Conservation (phyloP, 352 stramenopile genomes). For the Pythium rhizo-oryzae region DNA sequence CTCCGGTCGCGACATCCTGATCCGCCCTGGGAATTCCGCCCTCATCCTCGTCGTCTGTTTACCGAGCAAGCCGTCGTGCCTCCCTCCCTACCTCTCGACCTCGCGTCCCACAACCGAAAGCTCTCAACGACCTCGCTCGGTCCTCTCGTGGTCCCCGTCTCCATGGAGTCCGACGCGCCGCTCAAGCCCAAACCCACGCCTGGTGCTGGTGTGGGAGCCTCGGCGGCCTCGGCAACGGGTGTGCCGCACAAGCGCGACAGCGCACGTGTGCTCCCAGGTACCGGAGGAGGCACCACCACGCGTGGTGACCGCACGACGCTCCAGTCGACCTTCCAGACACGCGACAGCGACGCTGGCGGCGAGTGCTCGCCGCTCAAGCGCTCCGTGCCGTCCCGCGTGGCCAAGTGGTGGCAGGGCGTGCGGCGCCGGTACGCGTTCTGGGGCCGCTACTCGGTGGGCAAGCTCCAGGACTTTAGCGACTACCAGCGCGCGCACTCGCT, state of each 20-base stretch:
- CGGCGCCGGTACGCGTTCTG: conserved; percentile 11
- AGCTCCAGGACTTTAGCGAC: conserved; percentile 26
- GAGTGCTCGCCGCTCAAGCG: neutral
- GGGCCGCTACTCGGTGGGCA: conserved; percentile 33
- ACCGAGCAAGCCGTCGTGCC: no score
- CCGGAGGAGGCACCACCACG: no score
- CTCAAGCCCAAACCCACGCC: conserved; percentile 6
- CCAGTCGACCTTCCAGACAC: conserved; percentile 10
- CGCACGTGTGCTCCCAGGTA: neutral
- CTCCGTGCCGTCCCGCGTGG: neutral
- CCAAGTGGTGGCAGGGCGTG: conserved; percentile 3
- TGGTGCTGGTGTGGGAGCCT: neutral
- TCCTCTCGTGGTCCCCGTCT: no score
- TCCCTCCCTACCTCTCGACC: no score
- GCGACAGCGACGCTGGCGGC: conserved; percentile 3
- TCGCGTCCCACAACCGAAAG: no score
- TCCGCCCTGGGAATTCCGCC: no score
- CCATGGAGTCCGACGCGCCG: neutral
- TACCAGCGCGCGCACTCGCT: conserved; percentile 24
- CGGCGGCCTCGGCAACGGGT: neutral
- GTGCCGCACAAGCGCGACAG: neutral
- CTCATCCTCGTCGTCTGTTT: no score
- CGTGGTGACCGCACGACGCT: neutral
- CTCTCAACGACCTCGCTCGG: no score
- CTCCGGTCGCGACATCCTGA: no score